Percentiles rank a stretch among this genome's conserved stretches.
phyloP scores from a whole-genome alignment of 2,329 filamentous ascomycete species.

The Colletotrichum musicola region DNA sequence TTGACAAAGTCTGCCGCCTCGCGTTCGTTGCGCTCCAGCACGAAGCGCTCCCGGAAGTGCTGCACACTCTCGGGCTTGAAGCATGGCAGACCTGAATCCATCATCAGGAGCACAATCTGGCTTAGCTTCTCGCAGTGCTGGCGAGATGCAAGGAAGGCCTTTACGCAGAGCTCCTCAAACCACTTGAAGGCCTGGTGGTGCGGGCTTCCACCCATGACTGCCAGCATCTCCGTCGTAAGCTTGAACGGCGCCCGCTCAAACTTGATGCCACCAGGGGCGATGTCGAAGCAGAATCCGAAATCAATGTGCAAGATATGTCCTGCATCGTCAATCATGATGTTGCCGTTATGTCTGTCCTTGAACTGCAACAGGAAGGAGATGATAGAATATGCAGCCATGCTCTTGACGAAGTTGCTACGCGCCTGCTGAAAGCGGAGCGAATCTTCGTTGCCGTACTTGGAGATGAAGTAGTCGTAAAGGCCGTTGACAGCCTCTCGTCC shows the following conservation, averaged over 20 bases:
- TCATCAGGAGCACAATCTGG: conserved; percentile 93
- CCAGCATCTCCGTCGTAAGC: conserved; percentile 95
- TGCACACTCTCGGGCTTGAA: conserved; percentile 97
- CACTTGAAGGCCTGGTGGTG: conserved; percentile 91
- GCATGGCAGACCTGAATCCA: conserved; percentile 94
- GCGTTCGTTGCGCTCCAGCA: conserved; percentile 88
- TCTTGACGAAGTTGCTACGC: conserved; percentile 97
- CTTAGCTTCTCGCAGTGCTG: conserved; percentile 90
- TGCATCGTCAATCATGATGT: conserved; percentile 99
- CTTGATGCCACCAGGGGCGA: conserved; percentile 94
- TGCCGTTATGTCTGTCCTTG: conserved; percentile 99
- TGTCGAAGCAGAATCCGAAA: conserved; percentile 99
- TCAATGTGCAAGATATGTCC: conserved; percentile 99
- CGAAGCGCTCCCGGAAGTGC: conserved; percentile 93
- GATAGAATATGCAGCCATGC: conserved; percentile 97
- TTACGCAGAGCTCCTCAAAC: conserved; percentile 97
- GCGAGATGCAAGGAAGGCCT: conserved; percentile 90
- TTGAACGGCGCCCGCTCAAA: conserved; percentile 99
- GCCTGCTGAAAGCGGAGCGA: conserved; percentile 95
- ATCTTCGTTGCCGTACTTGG: conserved; percentile 97
- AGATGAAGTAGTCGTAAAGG: conserved; percentile 97
- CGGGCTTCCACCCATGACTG: conserved; percentile 94
- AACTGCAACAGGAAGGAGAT: conserved; percentile 98
- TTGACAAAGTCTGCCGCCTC: conserved; percentile 97
- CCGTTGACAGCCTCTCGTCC: conserved; percentile 98